phyloP scores from a whole-genome alignment of 2,329 filamentous ascomycete species.

The Fusarium sp. region DNA sequence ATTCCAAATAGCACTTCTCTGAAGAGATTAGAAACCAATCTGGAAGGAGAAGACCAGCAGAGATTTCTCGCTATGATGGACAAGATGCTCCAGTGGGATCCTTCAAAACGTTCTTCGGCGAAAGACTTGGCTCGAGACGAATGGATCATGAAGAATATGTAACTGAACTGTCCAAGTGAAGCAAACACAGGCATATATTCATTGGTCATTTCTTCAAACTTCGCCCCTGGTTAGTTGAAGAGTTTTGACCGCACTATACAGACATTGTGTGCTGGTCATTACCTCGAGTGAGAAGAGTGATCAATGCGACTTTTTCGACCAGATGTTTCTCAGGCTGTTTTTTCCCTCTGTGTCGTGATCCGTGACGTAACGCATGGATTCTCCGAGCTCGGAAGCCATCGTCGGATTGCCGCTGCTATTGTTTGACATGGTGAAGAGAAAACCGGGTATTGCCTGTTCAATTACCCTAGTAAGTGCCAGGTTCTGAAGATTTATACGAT shows the following conservation, averaged over 20 bases:
- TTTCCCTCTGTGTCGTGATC: background rate
- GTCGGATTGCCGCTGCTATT: background rate
- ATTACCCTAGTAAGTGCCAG: background rate
- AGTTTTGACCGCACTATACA: background rate
- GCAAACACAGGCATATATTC: background rate
- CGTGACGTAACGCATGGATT: background rate
- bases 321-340: background rate
- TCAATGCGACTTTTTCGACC: background rate
- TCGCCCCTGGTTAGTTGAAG: background rate
- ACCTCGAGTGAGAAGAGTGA: background rate
- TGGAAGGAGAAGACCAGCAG: slow-evolving; percentile 49
- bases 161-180: background rate
- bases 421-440: background rate
- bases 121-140: slow-evolving; percentile 47
- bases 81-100: slow-evolving; percentile 55
- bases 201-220: background rate
- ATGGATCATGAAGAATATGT: slow-evolving; percentile 45
- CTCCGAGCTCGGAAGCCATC: background rate
- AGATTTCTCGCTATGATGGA: slow-evolving; percentile 52
- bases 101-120: slow-evolving; percentile 47
- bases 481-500: background rate
- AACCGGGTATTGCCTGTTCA: background rate
- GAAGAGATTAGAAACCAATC: slow-evolving; percentile 52
- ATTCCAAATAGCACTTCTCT: slow-evolving; percentile 47
- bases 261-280: background rate